Base-by-base conservation (phyloP, 257 asterid species). In the Solanum dulcamara region DNA sequence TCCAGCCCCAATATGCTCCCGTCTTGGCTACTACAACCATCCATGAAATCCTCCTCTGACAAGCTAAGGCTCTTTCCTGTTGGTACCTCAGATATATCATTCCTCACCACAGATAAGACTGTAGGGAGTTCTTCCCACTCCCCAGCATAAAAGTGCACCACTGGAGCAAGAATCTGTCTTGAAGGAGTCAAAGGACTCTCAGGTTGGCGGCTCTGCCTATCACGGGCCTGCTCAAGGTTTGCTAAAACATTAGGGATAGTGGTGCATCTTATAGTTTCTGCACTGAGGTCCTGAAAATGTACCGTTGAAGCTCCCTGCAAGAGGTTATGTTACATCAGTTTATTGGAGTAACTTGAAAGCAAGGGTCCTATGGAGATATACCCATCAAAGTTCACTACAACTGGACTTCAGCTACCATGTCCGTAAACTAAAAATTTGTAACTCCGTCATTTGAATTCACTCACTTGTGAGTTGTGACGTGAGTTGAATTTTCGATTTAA, bases 11-110 rank as follows among this genome's bases (percentile, higher is more conserved):
- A 35, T 85, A 86, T 86, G 81, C 90, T 88, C 30, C 89, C 90
- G 57, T 88, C 90, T 81, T 84, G 90, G 85, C 89, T 88, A 83
- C 90, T 84, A 79, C 85, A 72, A 24, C 87, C 89, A 82, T 88
- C 90, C 89, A 86, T 86, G 59, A 88, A 86, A 84, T 88, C 90
- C 81, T 88, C 90, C 85, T 88, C 90, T n/a, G 90, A 88, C 86
- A 88, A 81, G 50, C 89, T 88, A 10, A 84, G 83, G 81, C 86
- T 84, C 88, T 84, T 86, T 60, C 88, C 90, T 26, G 89, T 88
- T 67, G 89, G 90, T 17, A 83, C 87, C 81, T 88, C 90, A 72
- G 86, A 72, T 71, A 72, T 84, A 72, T 88, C 89, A 40, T 38
- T 81, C 57, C 85, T 86, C 60, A 88, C 86, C 84, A 86, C 85